Evolutionary conservation across 768 basidiomycete genomes (phyloP).

Genomic region (Agrocybe praecox): DNA sequence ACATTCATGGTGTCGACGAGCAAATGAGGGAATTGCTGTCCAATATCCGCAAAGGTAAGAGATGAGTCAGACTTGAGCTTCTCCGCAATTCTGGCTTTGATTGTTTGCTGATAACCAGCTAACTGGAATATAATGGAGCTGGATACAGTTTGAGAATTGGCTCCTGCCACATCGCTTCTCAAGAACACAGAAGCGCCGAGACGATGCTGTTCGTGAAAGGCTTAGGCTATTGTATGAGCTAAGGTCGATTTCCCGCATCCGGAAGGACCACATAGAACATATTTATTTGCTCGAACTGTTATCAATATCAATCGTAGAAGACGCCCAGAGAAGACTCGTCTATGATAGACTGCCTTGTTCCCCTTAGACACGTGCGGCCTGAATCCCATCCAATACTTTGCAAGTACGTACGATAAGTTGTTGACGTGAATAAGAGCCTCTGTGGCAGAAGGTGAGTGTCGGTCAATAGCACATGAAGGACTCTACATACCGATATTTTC

Average conservation of each 20-base stretch:
- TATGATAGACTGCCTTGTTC: not conserved
- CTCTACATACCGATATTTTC: not conserved
- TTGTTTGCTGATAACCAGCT: not conserved
- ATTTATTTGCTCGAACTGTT: not conserved
- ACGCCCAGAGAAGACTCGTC: not conserved
- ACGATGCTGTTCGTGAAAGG: too few species aligned
- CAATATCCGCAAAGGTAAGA: too few species aligned
- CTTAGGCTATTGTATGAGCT: too few species aligned
- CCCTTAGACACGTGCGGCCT: not conserved
- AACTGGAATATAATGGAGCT: too few species aligned
- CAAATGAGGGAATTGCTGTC: too few species aligned
- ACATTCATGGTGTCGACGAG: too few species aligned
- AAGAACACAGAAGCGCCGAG: not conserved
- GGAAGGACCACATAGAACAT: not conserved
- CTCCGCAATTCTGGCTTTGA: too few species aligned
- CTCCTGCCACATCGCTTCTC: not conserved
- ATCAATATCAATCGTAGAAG: too few species aligned
- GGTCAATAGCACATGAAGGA: not conserved
- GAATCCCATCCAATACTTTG: not conserved
- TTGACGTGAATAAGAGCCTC: not conserved
- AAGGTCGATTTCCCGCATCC: not conserved
- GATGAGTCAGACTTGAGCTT: too few species aligned
- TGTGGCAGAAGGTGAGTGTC: not conserved
- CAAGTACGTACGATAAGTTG: not conserved
- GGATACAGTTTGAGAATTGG: too few species aligned